phyloP scores from a whole-genome alignment of 495 filamentous ascomycete species.

The Neurospora pannonica region DNA sequence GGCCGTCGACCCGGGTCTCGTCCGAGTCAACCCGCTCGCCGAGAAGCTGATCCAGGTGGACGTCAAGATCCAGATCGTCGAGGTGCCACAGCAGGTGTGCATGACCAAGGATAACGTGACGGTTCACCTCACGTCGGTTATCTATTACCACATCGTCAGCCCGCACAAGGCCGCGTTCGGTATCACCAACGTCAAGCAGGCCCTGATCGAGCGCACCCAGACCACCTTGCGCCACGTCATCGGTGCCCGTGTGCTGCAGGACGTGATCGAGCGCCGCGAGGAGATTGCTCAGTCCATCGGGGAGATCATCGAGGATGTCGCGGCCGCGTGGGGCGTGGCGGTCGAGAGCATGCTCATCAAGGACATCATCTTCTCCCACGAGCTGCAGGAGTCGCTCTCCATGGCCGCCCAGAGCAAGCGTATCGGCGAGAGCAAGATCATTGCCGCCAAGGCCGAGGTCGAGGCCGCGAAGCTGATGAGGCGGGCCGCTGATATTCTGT shows the following conservation, averaged over 20 bases:
- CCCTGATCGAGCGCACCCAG: constrained; percentile 94
- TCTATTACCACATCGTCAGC: constrained; percentile 96
- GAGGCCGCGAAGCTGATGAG: constrained; percentile 96
- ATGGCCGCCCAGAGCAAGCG: constrained; percentile 99
- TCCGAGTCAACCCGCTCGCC: constrained; percentile 95
- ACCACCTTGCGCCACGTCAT: constrained; percentile 97
- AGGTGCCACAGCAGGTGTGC: constrained; percentile 93
- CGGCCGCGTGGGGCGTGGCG: constrained; percentile 85
- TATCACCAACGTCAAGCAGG: constrained; percentile 87
- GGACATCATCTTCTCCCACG: constrained; percentile 94
- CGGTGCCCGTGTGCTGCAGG: constrained; percentile 90
- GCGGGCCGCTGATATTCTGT: constrained; percentile 93
- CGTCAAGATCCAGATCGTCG: constrained; percentile 97
- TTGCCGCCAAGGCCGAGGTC: constrained; percentile 92
- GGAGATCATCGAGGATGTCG: constrained; percentile 96
- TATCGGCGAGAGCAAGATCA: constrained; percentile 97
- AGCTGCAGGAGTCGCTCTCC: constrained; percentile 93
- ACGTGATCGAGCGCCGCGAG: constrained; percentile 97
- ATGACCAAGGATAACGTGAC: constrained; percentile 99
- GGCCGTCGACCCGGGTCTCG: constrained; percentile 91
- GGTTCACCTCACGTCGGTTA: constrained; percentile 86
- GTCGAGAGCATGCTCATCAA: constrained; percentile 99
- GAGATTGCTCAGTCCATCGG: constrained; percentile 90
- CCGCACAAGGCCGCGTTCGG: constrained; percentile 98
- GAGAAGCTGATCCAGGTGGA: constrained; percentile 87